Base-by-base conservation (phyloP, 345 rosid species). In the Gynandropsis gynandra region DNA sequence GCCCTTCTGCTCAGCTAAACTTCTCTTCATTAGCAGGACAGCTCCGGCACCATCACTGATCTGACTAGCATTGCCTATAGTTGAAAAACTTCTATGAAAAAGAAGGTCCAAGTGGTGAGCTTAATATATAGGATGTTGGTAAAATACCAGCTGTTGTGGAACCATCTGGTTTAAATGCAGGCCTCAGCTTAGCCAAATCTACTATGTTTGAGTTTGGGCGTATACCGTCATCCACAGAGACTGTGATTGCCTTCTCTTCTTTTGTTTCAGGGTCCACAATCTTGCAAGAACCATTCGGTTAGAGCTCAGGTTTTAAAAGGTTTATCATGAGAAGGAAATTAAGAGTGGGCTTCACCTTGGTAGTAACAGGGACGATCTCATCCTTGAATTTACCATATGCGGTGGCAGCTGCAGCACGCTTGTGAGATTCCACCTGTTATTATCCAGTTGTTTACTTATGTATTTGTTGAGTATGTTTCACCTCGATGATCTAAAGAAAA, bases 41-140 rank as follows among this genome's bases (percentile, higher is more conserved):
- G 96, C 98, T 62, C 80, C 98, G 18, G 96, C 98, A 31, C 96
- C 98, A 71, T 92, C 98, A 66, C 95, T 92, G 50, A 87, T 75
- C 71, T 92, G 98, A 75, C 98, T 92, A 64, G 98, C 74, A 74
- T 85, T 92, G 21, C 98, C 98, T 84, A 67, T 24, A 42, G 52
- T 39, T 31, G 0, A 16, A 27, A 56, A 58, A 49, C 15, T 18
- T 10, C 37, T 16, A 64, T 14, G 27, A 40, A 33, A 47, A 19
- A 19, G 32, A 53, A 40, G 9, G 47, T 40, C 52, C 13, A 14
- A 8, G 16, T 45, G 10, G 8, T 44, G 17, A 7, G 47, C 51
- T 4, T 9, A 35, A 17, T 41, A 54, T 4, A 19, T 60, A n/a
- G 66, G 9, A 32, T 20, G 10, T 50, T 59, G 1, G 27, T 15